phyloP scores from a whole-genome alignment of 441 rosid species.

The Gossypium aridum region DNA sequence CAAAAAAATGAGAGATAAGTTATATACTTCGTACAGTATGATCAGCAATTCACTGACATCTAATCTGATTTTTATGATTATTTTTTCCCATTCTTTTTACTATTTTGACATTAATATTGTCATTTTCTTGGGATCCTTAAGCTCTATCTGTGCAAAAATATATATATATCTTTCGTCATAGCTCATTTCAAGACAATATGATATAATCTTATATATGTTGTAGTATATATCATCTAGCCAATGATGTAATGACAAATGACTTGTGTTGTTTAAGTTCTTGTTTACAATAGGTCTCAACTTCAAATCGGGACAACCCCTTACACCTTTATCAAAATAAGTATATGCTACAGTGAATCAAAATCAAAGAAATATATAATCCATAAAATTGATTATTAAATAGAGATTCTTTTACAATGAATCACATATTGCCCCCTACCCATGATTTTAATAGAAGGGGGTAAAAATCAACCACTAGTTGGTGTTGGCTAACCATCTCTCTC shows the following conservation, averaged over 20 bases:
- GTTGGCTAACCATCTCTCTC: not conserved
- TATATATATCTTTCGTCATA: too few species aligned
- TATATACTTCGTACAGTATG: not conserved
- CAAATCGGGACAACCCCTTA: too few species aligned
- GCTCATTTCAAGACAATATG: not conserved
- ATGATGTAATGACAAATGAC: too few species aligned
- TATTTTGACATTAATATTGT: not conserved
- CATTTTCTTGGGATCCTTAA: too few species aligned
- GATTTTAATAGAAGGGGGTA: not conserved
- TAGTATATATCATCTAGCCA: not conserved
- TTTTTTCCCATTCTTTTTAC: not conserved
- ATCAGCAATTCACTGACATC: not conserved
- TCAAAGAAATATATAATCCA: not conserved
- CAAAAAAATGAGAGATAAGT: not conserved
- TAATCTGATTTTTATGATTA: not conserved
- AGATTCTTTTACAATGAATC: not conserved
- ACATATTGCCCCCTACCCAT: not conserved
- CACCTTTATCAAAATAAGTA: too few species aligned
- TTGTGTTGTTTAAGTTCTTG: too few species aligned
- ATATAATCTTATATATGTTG: not conserved
- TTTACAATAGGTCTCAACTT: too few species aligned
- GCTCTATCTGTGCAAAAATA: too few species aligned
- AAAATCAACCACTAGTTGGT: not conserved
- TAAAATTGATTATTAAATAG: not conserved
- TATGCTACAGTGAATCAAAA: not conserved